Percentiles rank a stretch among this genome's conserved stretches.
These are phyloP conservation scores for Trichosanthes truncata DNA, from an alignment of 306 rosid genomes.

Conservation along the genomic window DNA sequence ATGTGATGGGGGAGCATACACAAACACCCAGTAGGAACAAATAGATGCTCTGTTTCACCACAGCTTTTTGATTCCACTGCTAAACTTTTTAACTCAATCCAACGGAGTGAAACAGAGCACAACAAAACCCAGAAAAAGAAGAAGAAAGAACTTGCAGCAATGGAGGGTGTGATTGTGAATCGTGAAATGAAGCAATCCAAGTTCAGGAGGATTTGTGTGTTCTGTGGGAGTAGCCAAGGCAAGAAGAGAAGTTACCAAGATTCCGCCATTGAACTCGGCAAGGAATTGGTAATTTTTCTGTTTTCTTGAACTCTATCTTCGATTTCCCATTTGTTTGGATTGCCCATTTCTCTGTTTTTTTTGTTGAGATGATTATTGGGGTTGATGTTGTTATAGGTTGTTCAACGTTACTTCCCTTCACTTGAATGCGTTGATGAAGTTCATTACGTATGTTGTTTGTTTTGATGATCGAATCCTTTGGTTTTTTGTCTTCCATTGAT, in stretches of 20 bases:
- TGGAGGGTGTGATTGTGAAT: conserved; percentile 20
- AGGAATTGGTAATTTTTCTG: conserved; percentile 61
- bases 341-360: neutral
- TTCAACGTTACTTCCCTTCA: neutral
- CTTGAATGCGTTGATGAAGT: neutral
- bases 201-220: conserved; percentile 90
- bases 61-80: conserved; percentile 4
- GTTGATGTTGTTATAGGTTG: neutral
- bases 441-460: neutral
- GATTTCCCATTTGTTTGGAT: neutral
- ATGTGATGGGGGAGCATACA: conserved; percentile 19
- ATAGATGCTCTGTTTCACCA: conserved; percentile 14
- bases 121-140: neutral
- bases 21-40: conserved; percentile 11
- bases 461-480: neutral
- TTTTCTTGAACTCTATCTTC: neutral
- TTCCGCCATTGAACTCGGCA: conserved; percentile 93
- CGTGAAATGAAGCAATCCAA: conserved; percentile 45
- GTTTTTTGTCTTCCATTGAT: neutral
- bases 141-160: neutral
- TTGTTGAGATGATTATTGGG: neutral
- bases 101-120: neutral
- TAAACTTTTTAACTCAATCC: neutral
- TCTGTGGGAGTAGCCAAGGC: conserved; percentile 98
- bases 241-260: conserved; percentile 87